These are phyloP conservation scores for Malus hybrid DNA, from an alignment of 331 rosid species.

Conservation along the genomic window DNA sequence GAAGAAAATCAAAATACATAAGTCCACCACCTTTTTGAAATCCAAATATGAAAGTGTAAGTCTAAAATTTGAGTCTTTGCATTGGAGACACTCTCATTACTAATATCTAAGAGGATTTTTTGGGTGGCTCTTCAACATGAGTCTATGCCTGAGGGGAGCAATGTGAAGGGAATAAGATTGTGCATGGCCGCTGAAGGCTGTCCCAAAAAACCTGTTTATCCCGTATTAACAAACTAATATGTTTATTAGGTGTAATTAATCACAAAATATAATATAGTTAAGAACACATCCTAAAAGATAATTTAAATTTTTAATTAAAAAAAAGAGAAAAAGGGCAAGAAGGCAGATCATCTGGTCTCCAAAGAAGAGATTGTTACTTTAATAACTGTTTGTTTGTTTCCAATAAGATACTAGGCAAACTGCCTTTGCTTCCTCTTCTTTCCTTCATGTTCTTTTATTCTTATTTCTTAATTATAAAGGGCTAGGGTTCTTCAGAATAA, in stretches of 20 bases:
- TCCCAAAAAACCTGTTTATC: not conserved
- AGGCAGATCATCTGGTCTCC: slow-evolving; percentile 9
- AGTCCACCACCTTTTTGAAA: too few species aligned
- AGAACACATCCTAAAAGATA: not conserved
- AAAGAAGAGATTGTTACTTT: not conserved
- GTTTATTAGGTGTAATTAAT: not conserved
- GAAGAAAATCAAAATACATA: too few species aligned
- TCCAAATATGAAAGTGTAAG: too few species aligned
- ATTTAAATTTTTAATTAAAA: not conserved
- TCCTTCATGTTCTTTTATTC: not conserved
- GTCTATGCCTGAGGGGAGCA: not conserved
- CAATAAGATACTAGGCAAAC: not conserved
- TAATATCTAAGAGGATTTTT: not conserved
- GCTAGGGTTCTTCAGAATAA: not conserved
- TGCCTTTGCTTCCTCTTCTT: not conserved
- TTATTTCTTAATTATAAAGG: not conserved
- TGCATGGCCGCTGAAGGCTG: slow-evolving; percentile 7
- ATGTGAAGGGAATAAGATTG: not conserved
- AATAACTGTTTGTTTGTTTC: slow-evolving; percentile 9
- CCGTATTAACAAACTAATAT: not conserved
- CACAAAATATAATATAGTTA: not conserved
- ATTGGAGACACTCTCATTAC: not conserved
- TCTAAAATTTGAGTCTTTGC: too few species aligned
- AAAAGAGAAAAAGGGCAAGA: not conserved
- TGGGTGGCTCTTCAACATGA: not conserved